phyloP scores from a whole-genome alignment of 441 rosid species.

The Gossypium lobatum region DNA sequence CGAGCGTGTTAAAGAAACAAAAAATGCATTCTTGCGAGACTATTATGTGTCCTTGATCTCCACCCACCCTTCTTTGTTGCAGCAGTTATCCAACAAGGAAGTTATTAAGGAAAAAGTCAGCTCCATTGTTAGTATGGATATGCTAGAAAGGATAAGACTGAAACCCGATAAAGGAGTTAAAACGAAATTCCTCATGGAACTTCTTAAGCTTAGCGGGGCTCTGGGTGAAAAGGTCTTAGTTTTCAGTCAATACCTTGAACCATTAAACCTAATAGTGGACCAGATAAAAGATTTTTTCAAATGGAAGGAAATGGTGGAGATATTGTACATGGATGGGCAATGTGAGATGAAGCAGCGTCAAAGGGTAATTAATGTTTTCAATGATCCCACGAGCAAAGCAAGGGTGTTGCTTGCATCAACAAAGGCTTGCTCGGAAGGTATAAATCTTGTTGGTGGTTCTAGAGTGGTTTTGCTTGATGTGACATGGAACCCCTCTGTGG shows the following conservation, averaged over 20 bases:
- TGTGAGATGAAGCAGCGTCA: conserved; percentile 39
- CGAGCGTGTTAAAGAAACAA: conserved; percentile 16
- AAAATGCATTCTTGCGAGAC: conserved; percentile 21
- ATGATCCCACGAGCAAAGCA: conserved; percentile 38
- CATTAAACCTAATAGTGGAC: conserved; percentile 36
- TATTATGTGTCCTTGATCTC: conserved; percentile 43
- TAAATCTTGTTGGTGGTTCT: conserved; percentile 71
- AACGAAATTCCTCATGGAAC: conserved; percentile 49
- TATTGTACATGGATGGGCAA: conserved; percentile 48
- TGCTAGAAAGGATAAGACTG: conserved; percentile 22
- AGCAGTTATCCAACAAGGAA: conserved; percentile 7
- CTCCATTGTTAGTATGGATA: conserved; percentile 9
- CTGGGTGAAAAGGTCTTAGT: conserved; percentile 58
- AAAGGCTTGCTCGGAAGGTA: conserved; percentile 76
- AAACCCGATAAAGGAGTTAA: conserved; percentile 47
- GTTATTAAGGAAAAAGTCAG: neutral
- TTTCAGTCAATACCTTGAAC: conserved; percentile 52
- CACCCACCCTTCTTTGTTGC: conserved; percentile 54
- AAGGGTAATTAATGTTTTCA: conserved; percentile 43
- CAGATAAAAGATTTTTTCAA: conserved; percentile 32
- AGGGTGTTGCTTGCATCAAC: conserved; percentile 73
- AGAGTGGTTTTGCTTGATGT: conserved; percentile 74
- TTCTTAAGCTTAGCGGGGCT: conserved; percentile 37
- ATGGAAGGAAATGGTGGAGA: conserved; percentile 49
- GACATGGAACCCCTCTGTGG: conserved; percentile 77